These are phyloP conservation scores for Gastrolobium bilobum DNA, from an alignment of 306 rosid species.

Conservation along the genomic window DNA sequence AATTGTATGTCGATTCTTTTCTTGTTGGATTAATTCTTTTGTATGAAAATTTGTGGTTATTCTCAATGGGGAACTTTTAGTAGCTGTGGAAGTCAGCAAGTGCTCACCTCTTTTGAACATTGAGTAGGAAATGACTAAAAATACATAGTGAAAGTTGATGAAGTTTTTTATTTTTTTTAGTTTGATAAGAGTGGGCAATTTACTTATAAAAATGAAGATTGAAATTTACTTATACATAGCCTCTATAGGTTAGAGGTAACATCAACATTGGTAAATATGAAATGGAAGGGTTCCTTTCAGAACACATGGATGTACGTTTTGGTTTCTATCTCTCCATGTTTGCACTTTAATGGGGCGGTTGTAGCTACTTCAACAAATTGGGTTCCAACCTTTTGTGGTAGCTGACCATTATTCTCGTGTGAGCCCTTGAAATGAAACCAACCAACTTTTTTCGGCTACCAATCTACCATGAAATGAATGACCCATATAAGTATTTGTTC, in stretches of 20 bases:
- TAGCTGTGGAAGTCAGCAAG: constrained; percentile 6
- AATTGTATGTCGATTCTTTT: constrained; percentile 49
- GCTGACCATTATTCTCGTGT: constrained; percentile 36
- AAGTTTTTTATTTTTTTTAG: background rate
- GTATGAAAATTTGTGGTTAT: constrained; percentile 62
- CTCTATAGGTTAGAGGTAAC: background rate
- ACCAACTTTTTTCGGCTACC: constrained; percentile 12
- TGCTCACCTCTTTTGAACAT: background rate
- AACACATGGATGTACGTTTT: constrained; percentile 30
- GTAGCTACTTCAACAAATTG: background rate
- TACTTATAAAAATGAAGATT: background rate
- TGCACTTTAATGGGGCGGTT: constrained; percentile 37
- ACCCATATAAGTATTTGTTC: background rate
- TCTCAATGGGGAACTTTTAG: constrained; percentile 44
- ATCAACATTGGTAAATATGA: constrained; percentile 6
- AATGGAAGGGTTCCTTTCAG: constrained; percentile 18
- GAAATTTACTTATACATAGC: constrained; percentile 9
- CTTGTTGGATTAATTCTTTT: constrained; percentile 72
- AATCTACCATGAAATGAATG: background rate
- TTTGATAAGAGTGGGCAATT: background rate
- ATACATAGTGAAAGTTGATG: background rate
- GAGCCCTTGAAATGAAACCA: constrained; percentile 6
- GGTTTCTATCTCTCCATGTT: constrained; percentile 25
- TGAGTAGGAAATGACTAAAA: constrained; percentile 28
- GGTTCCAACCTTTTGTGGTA: constrained; percentile 2